Percentiles rank a stretch among this genome's conserved stretches.
Conservation (phyloP, 2,329 filamentous ascomycete species). For the Pseudogymnoascus sp. region DNA sequence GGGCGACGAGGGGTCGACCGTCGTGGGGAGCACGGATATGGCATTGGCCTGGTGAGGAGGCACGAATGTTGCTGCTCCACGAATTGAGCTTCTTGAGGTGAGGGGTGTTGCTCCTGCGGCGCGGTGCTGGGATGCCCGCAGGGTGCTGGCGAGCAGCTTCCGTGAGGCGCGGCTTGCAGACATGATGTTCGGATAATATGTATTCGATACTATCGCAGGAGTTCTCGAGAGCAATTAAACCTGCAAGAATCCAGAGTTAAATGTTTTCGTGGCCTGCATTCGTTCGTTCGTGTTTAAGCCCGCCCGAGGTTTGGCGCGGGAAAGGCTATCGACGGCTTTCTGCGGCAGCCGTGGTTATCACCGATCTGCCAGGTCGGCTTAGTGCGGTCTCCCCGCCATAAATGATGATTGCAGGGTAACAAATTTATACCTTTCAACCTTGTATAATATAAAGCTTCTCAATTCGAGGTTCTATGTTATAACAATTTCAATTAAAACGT, state of each 20-base stretch:
- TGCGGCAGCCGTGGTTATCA: conserved; percentile 5
- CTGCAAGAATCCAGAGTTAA: conserved; percentile 3
- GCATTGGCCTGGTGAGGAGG: conserved; percentile 73
- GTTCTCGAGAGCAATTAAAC: background rate
- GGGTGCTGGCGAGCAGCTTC: conserved; percentile 37
- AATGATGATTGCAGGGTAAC: conserved; percentile 4
- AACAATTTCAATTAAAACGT: background rate
- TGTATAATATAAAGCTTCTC: conserved; percentile 3
- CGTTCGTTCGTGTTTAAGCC: background rate
- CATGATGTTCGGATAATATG: conserved; percentile 33
- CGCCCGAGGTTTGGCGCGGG: background rate
- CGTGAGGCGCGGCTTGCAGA: conserved; percentile 40
- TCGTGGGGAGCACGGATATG: conserved; percentile 70
- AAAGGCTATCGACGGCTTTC: conserved; percentile 4
- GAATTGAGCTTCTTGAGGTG: conserved; percentile 13
- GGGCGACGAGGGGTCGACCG: conserved; percentile 67
- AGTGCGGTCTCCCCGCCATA: conserved; percentile 3
- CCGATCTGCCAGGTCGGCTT: background rate
- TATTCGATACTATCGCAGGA: background rate
- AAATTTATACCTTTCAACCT: background rate
- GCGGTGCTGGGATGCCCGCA: conserved; percentile 30
- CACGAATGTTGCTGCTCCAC: conserved; percentile 63
- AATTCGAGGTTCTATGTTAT: background rate
- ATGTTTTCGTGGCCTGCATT: background rate
- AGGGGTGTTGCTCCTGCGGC: conserved; percentile 19